Conservation (phyloP, 2,329 filamentous ascomycete species). For the Fusarium clavum region DNA sequence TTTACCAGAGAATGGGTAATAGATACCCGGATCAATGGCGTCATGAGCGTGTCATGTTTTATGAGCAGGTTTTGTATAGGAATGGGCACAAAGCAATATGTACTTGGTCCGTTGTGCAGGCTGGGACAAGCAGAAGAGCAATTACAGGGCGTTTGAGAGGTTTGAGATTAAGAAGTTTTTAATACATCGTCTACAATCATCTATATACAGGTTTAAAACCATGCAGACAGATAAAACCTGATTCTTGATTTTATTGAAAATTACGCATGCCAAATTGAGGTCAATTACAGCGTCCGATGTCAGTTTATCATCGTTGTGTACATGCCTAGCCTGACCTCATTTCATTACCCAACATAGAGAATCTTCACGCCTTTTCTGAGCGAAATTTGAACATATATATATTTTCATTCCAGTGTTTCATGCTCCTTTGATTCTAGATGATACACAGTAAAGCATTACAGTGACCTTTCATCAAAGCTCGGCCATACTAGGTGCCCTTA, state of each 20-base stretch:
- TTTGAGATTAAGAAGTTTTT: neutral
- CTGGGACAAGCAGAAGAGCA: slow-evolving; percentile 3
- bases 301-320: neutral
- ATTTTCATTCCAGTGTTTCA: slow-evolving; percentile 41
- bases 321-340: neutral
- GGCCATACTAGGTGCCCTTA: slow-evolving; percentile 27
- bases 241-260: neutral
- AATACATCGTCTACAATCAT: neutral
- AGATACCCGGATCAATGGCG: slow-evolving; percentile 31
- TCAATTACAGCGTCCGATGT: neutral
- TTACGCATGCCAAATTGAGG: neutral
- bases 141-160: slow-evolving; percentile 20
- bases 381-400: slow-evolving; percentile 40
- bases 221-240: neutral
- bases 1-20: neutral
- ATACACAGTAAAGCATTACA: slow-evolving; percentile 45
- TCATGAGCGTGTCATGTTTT: slow-evolving; percentile 12
- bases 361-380: neutral
- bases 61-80: slow-evolving; percentile 6
- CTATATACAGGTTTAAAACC: neutral
- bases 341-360: neutral
- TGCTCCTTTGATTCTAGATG: slow-evolving; percentile 47
- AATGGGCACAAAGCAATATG: neutral
- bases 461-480: slow-evolving; percentile 39
- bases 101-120: neutral